Evolutionary conservation across 192 early-diverging fungal species (phyloP), one percentile per base, ranked within the genome.

Genomic region (Oehlia diaphana): DNA sequence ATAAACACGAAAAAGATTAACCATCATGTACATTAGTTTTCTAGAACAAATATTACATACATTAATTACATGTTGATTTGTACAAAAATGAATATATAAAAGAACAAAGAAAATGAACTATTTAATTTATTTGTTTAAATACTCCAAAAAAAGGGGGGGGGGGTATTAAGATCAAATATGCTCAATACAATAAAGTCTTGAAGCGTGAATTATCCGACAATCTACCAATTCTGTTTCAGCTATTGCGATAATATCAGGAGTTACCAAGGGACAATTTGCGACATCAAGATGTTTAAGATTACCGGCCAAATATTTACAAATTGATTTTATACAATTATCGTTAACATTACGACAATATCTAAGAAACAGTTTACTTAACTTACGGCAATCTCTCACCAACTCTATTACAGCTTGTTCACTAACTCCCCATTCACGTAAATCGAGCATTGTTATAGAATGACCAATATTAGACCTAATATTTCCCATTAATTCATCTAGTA

Each of bases 261-360:
- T 74, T 35, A 74, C 58, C 16, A 61, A 28, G 14, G 73, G 73
- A 74, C 73, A 74, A 35, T 74, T 74, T 8, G 73, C 26, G 19
- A 74, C 58, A 35, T 74, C 73, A 74, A 74, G 73, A 31, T 61
- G 35, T 74, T 28, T 53, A 37, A 74, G 47, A 35, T 50, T 74
- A 35, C 50, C 73, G 19, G 73, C 49, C 23, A 74, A 53, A 58
- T 61, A 35, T 74, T 74, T 50, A 13, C 73, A 61, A 37, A 74
- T 61, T 31, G 23, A 35, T 42, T 23, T 61, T 31, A 74, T 74
- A 33, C 73, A 61, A 62, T 62, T 35, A 74, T 74, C 73, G 33
- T 74, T 74, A 37, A 74, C 58, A 74, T 74, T 35, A 61, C 73
- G 73, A 61, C 73, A 74, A 74, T 74, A 74, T 31, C 47, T 74